phyloP scores from a whole-genome alignment of 352 stramenopile species.

The Globisporangium recalcitrans region DNA sequence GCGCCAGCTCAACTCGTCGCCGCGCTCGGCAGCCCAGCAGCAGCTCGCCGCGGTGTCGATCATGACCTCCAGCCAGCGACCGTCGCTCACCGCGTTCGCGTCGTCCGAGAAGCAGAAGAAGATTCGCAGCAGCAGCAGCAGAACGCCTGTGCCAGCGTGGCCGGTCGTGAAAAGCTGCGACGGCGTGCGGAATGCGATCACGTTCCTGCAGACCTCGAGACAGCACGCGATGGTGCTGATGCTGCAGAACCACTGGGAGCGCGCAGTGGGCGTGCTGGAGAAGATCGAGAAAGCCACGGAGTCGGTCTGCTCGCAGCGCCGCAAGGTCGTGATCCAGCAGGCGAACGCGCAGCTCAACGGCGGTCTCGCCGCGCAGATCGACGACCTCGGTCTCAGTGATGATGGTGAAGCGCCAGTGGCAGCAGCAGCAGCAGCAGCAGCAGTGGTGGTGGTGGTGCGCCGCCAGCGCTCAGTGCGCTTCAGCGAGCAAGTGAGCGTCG shows the following conservation, averaged over 20 bases:
- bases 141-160: constrained; percentile 21
- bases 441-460: too few species aligned
- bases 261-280: constrained; percentile 61
- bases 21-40: constrained; percentile 25
- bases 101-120: background rate
- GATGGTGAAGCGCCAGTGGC: background rate
- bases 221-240: constrained; percentile 73
- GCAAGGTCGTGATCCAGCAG: constrained; percentile 62
- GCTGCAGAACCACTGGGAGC: constrained; percentile 77
- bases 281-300: constrained; percentile 76
- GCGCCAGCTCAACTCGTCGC: constrained; percentile 41
- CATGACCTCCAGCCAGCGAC: constrained; percentile 16
- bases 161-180: constrained; percentile 48
- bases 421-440: background rate
- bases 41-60: constrained; percentile 13
- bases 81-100: constrained; percentile 4
- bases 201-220: constrained; percentile 59
- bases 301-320: constrained; percentile 51
- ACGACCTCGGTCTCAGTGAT: constrained; percentile 24
- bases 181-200: constrained; percentile 55
- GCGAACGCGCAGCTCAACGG: constrained; percentile 35
- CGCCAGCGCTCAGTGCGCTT: constrained; percentile 46
- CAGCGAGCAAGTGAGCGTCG: constrained; percentile 45
- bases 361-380: constrained; percentile 26
- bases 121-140: background rate